Percentiles rank a stretch among this genome's conserved stretches.
phyloP scores from a whole-genome alignment of 306 rosid genomes.

The Mucuna pruriens region DNA sequence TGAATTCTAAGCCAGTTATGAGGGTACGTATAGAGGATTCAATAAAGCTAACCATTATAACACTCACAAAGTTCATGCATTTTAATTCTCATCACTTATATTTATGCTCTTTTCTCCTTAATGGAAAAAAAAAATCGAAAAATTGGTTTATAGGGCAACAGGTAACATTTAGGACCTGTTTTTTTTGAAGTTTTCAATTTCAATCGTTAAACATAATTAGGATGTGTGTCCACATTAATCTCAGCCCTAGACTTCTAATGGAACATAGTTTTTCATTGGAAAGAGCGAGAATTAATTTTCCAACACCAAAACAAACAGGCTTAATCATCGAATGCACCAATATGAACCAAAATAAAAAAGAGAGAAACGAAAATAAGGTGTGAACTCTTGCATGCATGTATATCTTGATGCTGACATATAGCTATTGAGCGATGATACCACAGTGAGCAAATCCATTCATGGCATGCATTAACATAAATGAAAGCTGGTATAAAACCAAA shows the following conservation, averaged over 20 bases:
- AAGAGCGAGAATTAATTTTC: background rate
- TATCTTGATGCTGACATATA: background rate
- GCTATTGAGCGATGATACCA: background rate
- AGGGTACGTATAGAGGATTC: background rate
- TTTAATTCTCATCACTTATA: background rate
- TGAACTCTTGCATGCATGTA: background rate
- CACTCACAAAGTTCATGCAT: background rate
- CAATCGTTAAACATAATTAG: background rate
- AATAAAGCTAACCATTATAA: background rate
- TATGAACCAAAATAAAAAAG: background rate
- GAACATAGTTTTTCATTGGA: background rate
- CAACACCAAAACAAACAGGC: background rate
- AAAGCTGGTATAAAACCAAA: background rate
- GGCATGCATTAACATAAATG: background rate
- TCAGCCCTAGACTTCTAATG: background rate
- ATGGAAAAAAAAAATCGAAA: background rate
- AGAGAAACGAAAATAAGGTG: background rate
- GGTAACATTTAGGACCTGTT: background rate
- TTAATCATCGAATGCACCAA: background rate
- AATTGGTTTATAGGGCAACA: background rate
- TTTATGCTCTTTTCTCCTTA: background rate
- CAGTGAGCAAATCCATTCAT: background rate
- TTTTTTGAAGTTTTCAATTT: background rate
- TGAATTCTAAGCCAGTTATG: background rate
- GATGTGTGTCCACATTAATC: background rate